Evolutionary conservation across 768 basidiomycete species (phyloP), one percentile per base, ranked within the genome.

Genomic region (Panus rudis): DNA sequence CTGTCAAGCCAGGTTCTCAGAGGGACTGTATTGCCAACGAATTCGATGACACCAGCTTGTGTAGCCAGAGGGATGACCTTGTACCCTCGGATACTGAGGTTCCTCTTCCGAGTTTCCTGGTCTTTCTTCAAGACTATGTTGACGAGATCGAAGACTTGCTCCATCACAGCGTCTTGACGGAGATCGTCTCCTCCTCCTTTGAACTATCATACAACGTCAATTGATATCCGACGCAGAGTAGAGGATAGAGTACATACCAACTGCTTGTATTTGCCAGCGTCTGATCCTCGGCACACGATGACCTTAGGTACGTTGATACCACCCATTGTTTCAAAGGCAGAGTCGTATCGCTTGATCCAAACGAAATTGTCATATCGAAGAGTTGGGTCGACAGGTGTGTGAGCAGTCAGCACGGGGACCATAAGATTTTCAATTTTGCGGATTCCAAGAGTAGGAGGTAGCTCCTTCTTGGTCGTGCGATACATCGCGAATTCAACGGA

Each of bases 141-240:
- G 43, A 92, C 84, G 16, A 98, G 71, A 16, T 79, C 78, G 55
- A 99, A 99, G 2, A 96, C 91, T 63, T 99, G 96, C 56, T 97
- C 91, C 93, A 99, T 97, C 41, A 98, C 92, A 1, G 93, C 93
- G 57, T 99, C 96, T 63, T 99, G 96, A 30, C 96, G 81, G 35
- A 96, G 60, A 55, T 99, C 96, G 52, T 99, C 96, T 7, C 85
- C 85, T 65, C 86, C 79, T 3, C 91, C 91, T 60, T 99, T 97
- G 66, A 92, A 93, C 91, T 94, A 48, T 4, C 26, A 20, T 39
- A 5, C 3, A 22, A 2, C 4, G 26, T 48, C 33, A 52, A 37
- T n/a, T 2, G 22, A 16, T 11, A 6, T 16, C 10, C 13, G 37
- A 27, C 6, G n/a, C 2, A n/a, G n/a, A n/a, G n/a, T n/a, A n/a